Base-by-base conservation (phyloP, 1,284 basidiomycete genomes). In the Tremellales sp. region DNA sequence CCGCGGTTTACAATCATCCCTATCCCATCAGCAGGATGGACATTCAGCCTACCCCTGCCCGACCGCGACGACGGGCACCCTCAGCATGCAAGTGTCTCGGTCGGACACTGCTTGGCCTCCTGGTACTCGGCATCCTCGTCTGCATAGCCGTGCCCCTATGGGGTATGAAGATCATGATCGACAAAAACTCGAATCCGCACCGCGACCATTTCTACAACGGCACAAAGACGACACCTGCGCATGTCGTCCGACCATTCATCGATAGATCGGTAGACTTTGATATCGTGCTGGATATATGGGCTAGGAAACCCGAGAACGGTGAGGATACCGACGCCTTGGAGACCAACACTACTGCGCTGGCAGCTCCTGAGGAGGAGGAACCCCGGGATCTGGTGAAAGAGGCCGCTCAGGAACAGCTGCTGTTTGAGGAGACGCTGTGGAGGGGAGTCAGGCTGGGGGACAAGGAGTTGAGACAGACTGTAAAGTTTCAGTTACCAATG, bases 401-500 rank as follows among this genome's bases (percentile, higher is more conserved):
- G 24, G 18, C 40, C 9, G 50, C 43, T 14, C 5, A 35, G 12
- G 50, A 55, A 22, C 18, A 44, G 47, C 7, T 45, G 12, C 26
- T 50, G 16, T 50, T 21, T 24, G 37, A 34, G 16, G 43, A 32
- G 5, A 26, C 46, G 13, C 32, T 48, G 4, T 45, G 35, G 14
- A 9, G 40, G 19, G 43, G 43, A 13, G 35, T 52, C n/a, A 37
- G 31, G 16, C 18, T 50, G 12, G 39, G 19, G 37, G 53, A 49
- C 12, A 43, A 50, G 32, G 33, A 36, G 3, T 38, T 54, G 42
- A 49, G 56, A 12, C 34, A 29, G 6, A 41, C 31, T 4, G 18
- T 59, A 14, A 38, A 43, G 3, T 54, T 57, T 37, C 41, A 55
- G 5, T 42, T 59, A 9, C 57, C 57, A n/a, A 37, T 59, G 7